Percentiles rank a stretch among this genome's conserved stretches.
Conservation (phyloP, 371 early-diverging fungal species). For the Sporodiniella umbellata region DNA sequence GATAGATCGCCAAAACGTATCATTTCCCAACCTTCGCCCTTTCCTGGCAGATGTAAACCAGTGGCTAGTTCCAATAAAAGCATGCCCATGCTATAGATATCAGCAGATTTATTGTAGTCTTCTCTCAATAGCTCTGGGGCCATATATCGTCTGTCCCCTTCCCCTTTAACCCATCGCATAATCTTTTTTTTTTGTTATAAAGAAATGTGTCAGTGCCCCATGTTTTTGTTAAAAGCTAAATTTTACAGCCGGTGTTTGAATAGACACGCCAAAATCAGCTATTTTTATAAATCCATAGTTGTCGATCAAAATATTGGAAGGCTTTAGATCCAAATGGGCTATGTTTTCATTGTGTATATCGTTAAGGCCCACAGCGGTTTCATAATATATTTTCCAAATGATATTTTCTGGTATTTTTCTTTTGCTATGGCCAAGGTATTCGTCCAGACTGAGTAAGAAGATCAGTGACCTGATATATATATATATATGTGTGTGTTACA, state of each 20-base stretch:
- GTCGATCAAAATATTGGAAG: slow-evolving; percentile 79
- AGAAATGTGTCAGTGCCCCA: no score
- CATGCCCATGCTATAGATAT: slow-evolving; percentile 87
- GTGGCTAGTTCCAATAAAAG: slow-evolving; percentile 86
- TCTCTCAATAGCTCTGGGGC: slow-evolving; percentile 90
- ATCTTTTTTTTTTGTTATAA: slow-evolving; percentile 11
- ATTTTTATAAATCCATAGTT: slow-evolving; percentile 68
- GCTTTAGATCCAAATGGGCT: slow-evolving; percentile 88
- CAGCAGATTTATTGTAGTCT: slow-evolving; percentile 76
- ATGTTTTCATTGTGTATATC: slow-evolving; percentile 71
- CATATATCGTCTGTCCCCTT: slow-evolving; percentile 96
- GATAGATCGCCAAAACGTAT: slow-evolving; percentile 75
- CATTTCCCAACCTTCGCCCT: slow-evolving; percentile 83
- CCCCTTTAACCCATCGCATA: slow-evolving; percentile 48
- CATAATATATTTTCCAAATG: slow-evolving; percentile 79
- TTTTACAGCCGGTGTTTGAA: slow-evolving; percentile 55
- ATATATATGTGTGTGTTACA: neutral
- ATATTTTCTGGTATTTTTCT: slow-evolving; percentile 56
- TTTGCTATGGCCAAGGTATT: slow-evolving; percentile 19
- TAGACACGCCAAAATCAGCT: slow-evolving; percentile 87
- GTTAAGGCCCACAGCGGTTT: slow-evolving; percentile 69
- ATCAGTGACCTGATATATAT: neutral
- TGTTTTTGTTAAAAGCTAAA: neutral
- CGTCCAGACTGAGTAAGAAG: slow-evolving; percentile 25
- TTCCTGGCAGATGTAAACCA: slow-evolving; percentile 78